Evolutionary conservation across 805 yeast genomes (phyloP).

Genomic region (Kazachstania viticola): DNA sequence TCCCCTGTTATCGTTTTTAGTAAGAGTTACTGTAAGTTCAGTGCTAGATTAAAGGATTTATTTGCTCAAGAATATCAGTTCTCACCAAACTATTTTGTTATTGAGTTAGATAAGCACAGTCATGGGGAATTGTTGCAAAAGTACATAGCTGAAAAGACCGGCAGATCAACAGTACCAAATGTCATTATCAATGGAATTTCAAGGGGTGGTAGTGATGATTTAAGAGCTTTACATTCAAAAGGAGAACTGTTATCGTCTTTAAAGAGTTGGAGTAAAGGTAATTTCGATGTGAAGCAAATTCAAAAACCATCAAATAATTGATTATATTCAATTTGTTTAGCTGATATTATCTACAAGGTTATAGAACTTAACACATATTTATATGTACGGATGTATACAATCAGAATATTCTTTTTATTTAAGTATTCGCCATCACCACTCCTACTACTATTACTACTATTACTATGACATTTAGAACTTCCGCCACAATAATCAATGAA

Average conservation of each 20-base stretch:
- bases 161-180: constrained; percentile 86
- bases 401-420: too few species aligned
- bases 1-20: constrained; percentile 57
- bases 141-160: constrained; percentile 55
- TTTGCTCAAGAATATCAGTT: constrained; percentile 48
- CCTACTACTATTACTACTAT: too few species aligned
- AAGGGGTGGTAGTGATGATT: constrained; percentile 85
- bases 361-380: too few species aligned
- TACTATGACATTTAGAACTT: too few species aligned
- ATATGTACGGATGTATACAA: too few species aligned
- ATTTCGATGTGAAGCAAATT: constrained; percentile 8
- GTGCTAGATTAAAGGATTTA: constrained; percentile 57
- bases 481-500: too few species aligned
- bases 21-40: constrained; percentile 59
- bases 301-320: constrained; percentile 14
- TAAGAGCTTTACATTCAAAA: constrained; percentile 46
- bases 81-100: constrained; percentile 58
- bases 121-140: constrained; percentile 69
- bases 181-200: constrained; percentile 62
- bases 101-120: constrained; percentile 73
- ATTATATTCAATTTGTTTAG: too few species aligned
- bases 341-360: too few species aligned
- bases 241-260: constrained; percentile 43
- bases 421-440: too few species aligned
- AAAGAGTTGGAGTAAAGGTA: constrained; percentile 22